Percentiles rank a stretch among this genome's conserved stretches.
These are phyloP conservation scores for Nevesoporus exiguus DNA, from an alignment of 768 basidiomycete genomes.

Conservation along the genomic window DNA sequence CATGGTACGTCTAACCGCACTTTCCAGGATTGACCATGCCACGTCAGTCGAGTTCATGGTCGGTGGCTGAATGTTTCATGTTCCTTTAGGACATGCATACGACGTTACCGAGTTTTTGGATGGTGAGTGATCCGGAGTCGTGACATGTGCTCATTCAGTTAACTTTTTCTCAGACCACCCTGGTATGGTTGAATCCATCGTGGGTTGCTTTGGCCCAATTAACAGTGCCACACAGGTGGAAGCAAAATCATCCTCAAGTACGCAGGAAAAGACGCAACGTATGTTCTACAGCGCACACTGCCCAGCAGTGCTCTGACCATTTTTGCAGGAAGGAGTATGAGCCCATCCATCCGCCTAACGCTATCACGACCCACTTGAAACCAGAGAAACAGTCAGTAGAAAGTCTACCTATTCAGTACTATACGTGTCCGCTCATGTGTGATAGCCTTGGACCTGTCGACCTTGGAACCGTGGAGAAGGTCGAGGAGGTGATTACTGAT, in stretches of 20 bases:
- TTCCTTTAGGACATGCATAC: constrained; percentile 60
- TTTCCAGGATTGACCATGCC: not conserved
- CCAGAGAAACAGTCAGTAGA: constrained; percentile 75
- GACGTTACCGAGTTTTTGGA: constrained; percentile 78
- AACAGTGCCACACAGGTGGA: constrained; percentile 48
- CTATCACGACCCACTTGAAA: constrained; percentile 71
- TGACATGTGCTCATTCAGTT: not conserved
- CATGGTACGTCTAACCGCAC: constrained; percentile 48
- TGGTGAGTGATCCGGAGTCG: constrained; percentile 36
- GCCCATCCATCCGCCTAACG: constrained; percentile 85
- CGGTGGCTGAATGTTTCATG: not conserved
- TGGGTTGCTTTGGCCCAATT: not conserved
- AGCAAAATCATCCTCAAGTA: constrained; percentile 84
- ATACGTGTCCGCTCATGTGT: constrained; percentile 2
- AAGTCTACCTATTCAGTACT: not conserved
- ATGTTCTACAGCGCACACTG: constrained; percentile 25
- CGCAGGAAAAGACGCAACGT: constrained; percentile 89
- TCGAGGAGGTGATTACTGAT: constrained; percentile 60
- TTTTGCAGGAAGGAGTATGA: constrained; percentile 68
- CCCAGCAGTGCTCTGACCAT: not conserved
- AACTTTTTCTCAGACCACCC: constrained; percentile 51
- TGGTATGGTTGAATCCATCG: constrained; percentile 35
- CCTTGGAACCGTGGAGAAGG: constrained; percentile 58
- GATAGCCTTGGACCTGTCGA: constrained; percentile 70
- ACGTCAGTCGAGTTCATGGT: not conserved